These are phyloP conservation scores for Solanum habrochaites DNA, from an alignment of 257 asterid genomes.

Conservation along the genomic window DNA sequence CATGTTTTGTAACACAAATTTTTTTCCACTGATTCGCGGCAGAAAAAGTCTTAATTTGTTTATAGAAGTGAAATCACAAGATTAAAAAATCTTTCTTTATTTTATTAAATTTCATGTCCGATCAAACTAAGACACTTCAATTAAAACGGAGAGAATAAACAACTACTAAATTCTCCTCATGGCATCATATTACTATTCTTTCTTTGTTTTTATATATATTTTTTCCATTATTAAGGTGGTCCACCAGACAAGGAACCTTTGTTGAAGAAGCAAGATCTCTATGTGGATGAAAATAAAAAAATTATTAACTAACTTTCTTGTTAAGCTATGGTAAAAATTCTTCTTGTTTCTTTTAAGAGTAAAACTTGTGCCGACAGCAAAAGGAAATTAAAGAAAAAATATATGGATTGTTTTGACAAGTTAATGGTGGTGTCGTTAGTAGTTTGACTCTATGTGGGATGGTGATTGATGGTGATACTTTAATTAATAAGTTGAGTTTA, in stretches of 20 bases:
- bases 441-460: slow-evolving; percentile 7
- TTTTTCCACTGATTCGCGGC: not conserved
- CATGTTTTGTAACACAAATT: too few species aligned
- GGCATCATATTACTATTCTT: slow-evolving; percentile 29
- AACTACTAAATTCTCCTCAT: not conserved
- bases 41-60: not conserved
- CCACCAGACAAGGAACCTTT: slow-evolving; percentile 45
- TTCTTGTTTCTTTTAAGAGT: not conserved
- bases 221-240: slow-evolving; percentile 2
- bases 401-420: not conserved
- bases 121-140: not conserved
- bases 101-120: not conserved
- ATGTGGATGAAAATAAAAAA: not conserved
- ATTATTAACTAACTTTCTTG: slow-evolving; percentile 14
- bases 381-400: not conserved
- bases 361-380: slow-evolving; percentile 14
- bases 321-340: slow-evolving; percentile 4
- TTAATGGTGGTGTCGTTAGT: not conserved
- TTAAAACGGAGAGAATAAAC: not conserved
- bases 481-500: slow-evolving; percentile 5
- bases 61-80: not conserved
- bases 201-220: not conserved
- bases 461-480: slow-evolving; percentile 13
- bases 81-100: not conserved
- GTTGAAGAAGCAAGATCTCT: slow-evolving; percentile 25